Conservation (phyloP, 2,329 filamentous ascomycete species). For the Fusarium compactum region DNA sequence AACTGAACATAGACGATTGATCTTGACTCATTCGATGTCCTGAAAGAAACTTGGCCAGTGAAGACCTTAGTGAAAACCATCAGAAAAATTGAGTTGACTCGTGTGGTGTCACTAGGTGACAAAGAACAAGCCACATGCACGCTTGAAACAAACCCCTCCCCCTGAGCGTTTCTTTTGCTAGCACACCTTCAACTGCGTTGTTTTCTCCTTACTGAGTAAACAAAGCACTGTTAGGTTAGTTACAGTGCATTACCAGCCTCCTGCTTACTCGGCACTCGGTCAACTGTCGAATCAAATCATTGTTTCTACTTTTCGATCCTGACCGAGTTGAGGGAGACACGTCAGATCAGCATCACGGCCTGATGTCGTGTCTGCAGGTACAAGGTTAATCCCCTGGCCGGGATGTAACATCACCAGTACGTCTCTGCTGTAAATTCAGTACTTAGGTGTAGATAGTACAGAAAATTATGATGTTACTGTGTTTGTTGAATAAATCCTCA, state of each 20-base stretch:
- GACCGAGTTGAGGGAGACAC: conserved; percentile 22
- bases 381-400: conserved; percentile 26
- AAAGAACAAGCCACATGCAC: conserved; percentile 24
- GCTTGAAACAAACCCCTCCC: conserved; percentile 20
- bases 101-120: conserved; percentile 4
- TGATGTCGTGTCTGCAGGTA: conserved; percentile 25
- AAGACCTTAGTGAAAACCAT: neutral
- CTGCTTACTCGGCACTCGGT: neutral
- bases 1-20: conserved; percentile 30
- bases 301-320: neutral
- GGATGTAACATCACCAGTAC: conserved; percentile 22
- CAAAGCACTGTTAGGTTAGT: neutral
- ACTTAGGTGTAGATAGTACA: neutral
- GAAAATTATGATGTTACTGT: neutral
- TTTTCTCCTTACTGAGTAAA: neutral
- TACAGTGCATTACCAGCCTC: neutral
- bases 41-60: neutral
- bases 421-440: neutral
- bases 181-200: neutral
- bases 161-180: conserved; percentile 6
- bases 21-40: neutral
- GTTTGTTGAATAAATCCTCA: neutral
- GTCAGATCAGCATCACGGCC: conserved; percentile 37
- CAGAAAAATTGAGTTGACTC: neutral
- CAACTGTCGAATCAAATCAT: neutral